Evolutionary conservation across 306 rosid species (phyloP).

Genomic region (Ziziphus jujuba): DNA sequence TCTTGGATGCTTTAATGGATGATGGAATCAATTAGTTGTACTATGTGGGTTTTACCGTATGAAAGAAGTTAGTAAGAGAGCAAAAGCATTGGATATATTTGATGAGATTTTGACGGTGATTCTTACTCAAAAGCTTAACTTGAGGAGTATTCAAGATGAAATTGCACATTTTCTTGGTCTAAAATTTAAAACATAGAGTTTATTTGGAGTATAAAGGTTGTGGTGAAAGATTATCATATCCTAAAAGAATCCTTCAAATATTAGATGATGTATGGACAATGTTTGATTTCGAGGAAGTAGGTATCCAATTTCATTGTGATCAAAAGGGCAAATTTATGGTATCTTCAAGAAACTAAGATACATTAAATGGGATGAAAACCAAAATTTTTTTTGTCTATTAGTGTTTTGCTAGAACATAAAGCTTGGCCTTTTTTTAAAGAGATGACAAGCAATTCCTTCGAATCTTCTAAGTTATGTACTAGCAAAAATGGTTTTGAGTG

Average conservation of each 20-base stretch:
- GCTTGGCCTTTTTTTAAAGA: conserved; percentile 4
- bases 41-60: background rate
- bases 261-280: background rate
- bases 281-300: background rate
- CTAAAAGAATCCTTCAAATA: background rate
- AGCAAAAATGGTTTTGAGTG: conserved; percentile 29
- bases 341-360: background rate
- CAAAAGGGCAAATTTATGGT: background rate
- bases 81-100: background rate
- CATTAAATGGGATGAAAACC: background rate
- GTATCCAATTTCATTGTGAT: background rate
- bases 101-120: background rate
- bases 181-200: background rate
- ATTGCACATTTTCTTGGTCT: background rate
- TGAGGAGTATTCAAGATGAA: background rate
- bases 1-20: conserved; percentile 11
- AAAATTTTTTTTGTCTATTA: background rate
- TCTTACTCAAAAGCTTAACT: background rate
- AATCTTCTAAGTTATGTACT: background rate
- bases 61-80: conserved; percentile 8
- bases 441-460: background rate
- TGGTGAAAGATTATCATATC: background rate
- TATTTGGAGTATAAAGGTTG: background rate
- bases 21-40: background rate
- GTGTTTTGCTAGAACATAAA: background rate